These are phyloP conservation scores for Linum usitatissimum DNA, from an alignment of 345 rosid species.

Conservation along the genomic window DNA sequence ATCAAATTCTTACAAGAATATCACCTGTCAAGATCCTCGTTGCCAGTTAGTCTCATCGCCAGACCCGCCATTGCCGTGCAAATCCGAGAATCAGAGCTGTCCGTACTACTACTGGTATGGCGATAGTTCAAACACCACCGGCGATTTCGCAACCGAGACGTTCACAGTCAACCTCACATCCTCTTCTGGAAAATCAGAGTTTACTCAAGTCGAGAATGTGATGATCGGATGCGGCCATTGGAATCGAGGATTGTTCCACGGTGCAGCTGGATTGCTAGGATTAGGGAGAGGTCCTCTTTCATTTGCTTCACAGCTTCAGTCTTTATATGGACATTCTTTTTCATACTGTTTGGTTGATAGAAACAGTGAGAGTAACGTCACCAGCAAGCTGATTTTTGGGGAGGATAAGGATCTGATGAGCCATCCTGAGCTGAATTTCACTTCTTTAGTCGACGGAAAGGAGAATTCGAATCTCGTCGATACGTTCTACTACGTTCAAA, in stretches of 20 bases:
- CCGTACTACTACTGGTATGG: conserved; percentile 87
- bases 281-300: conserved; percentile 89
- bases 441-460: conserved; percentile 46
- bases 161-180: conserved; percentile 66
- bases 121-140: conserved; percentile 80
- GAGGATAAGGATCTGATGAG: conserved; percentile 48
- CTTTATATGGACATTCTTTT: conserved; percentile 66
- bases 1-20: conserved; percentile 51
- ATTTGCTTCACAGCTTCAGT: conserved; percentile 73
- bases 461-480: conserved; percentile 54
- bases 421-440: conserved; percentile 55
- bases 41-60: conserved; percentile 68
- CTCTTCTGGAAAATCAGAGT: conserved; percentile 31
- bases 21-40: conserved; percentile 53
- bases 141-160: conserved; percentile 70
- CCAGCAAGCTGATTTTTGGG: conserved; percentile 82
- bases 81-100: conserved; percentile 51
- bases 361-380: conserved; percentile 48
- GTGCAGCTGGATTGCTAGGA: conserved; percentile 81
- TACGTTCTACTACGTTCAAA: conserved; percentile 66
- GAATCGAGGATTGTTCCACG: conserved; percentile 74
- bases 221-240: conserved; percentile 95
- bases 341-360: conserved; percentile 81
- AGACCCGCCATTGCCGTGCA: conserved; percentile 55
- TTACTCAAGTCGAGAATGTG: conserved; percentile 46